Evolutionary conservation across 495 filamentous ascomycete genomes (phyloP).

Genomic region (Hypomontagnella submonticulosa): DNA sequence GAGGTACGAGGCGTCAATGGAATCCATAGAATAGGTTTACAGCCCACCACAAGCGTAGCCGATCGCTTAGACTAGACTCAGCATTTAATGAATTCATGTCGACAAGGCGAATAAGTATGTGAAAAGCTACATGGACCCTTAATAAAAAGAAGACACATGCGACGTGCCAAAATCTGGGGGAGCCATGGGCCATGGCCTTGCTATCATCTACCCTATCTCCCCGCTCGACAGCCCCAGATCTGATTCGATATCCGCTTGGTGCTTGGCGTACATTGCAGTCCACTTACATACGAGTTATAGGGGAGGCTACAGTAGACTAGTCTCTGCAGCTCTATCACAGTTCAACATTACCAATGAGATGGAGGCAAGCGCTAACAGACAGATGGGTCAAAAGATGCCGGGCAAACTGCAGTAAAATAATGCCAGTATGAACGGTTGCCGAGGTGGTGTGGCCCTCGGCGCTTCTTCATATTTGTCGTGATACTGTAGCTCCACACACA

Average conservation of each 20-base stretch:
- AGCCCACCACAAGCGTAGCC: constrained; percentile 22
- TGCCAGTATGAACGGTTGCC: constrained; percentile 8
- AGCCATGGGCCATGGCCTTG: constrained; percentile 8
- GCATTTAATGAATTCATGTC: constrained; percentile 22
- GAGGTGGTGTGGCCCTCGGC: constrained; percentile 30
- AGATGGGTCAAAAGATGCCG: constrained; percentile 6
- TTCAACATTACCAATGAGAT: constrained; percentile 21
- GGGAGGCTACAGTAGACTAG: constrained; percentile 14
- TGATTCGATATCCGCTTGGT: constrained; percentile 27
- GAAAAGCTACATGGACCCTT: constrained; percentile 16
- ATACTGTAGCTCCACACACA: constrained; percentile 37
- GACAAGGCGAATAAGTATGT: constrained; percentile 25
- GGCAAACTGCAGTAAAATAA: constrained; percentile 6
- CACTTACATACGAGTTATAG: constrained; percentile 4
- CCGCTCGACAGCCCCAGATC: constrained; percentile 21
- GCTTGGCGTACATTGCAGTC: constrained; percentile 22
- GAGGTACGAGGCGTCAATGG: constrained; percentile 18
- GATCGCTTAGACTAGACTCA: constrained; percentile 17
- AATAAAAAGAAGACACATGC: constrained; percentile 22
- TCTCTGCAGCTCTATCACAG: constrained; percentile 37
- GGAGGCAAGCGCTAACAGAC: constrained; percentile 1
- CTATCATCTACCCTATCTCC: constrained; percentile 23
- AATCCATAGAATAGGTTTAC: constrained; percentile 17
- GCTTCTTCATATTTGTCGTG: constrained; percentile 34
- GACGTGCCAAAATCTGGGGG: constrained; percentile 36